Percentiles rank a stretch among this genome's conserved stretches.
phyloP scores from a whole-genome alignment of 2,329 filamentous ascomycete genomes.

The Bipolaris cookei region DNA sequence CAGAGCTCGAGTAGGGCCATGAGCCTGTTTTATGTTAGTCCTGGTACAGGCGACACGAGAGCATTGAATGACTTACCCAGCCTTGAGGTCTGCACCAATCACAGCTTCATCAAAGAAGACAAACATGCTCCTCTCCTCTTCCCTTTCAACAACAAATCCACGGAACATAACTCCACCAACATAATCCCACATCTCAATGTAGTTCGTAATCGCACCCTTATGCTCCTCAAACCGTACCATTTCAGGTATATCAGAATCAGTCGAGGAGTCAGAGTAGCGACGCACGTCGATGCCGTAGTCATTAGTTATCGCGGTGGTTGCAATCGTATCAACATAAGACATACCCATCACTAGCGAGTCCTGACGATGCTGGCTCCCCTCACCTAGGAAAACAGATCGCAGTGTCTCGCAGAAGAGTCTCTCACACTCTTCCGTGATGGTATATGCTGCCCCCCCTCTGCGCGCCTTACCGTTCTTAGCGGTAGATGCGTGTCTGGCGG shows the following conservation, averaged over 20 bases:
- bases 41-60: neutral
- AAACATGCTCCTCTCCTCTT: conserved; percentile 76
- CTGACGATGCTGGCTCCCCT: conserved; percentile 77
- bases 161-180: conserved; percentile 82
- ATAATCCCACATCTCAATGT: conserved; percentile 86
- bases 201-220: conserved; percentile 60
- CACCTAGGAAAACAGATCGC: conserved; percentile 93
- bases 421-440: conserved; percentile 99
- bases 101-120: conserved; percentile 83
- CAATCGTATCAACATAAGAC: conserved; percentile 39
- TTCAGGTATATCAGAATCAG: conserved; percentile 46
- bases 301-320: conserved; percentile 39
- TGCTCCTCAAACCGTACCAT: conserved; percentile 22
- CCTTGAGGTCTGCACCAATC: conserved; percentile 79
- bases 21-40: conserved; percentile 51
- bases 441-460: conserved; percentile 89
- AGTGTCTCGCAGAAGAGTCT: conserved; percentile 99
- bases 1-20: conserved; percentile 91
- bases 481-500: conserved; percentile 43
- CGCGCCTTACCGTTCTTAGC: conserved; percentile 60
- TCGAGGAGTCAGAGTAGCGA: conserved; percentile 28
- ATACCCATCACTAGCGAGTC: conserved; percentile 88
- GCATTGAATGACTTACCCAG: conserved; percentile 68
- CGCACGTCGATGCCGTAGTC: conserved; percentile 39
- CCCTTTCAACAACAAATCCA: conserved; percentile 78